Conservation (phyloP, 2,329 filamentous ascomycete species). For the Neophaeococcomyces aloes region DNA sequence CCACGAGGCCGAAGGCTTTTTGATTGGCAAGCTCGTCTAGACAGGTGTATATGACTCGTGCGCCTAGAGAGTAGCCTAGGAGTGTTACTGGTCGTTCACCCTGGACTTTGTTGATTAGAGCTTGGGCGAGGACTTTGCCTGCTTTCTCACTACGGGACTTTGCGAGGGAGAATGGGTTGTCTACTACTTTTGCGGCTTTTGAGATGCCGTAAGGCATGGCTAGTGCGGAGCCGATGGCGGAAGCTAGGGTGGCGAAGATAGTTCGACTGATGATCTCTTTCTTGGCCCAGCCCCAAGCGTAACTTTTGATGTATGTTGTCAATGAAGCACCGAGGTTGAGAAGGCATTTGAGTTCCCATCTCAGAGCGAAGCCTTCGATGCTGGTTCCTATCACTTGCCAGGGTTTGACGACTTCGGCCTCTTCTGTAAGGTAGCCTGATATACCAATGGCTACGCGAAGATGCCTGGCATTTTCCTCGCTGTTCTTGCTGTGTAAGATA, state of each 20-base stretch:
- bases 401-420: constrained; percentile 53
- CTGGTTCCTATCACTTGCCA: constrained; percentile 60
- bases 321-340: constrained; percentile 60
- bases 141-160: constrained; percentile 61
- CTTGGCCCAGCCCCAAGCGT: constrained; percentile 60
- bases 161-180: constrained; percentile 63
- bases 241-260: too few relatives aligned
- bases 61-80: constrained; percentile 62
- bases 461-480: constrained; percentile 6
- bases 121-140: constrained; percentile 59
- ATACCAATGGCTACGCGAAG: constrained; percentile 65
- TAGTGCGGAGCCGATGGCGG: constrained; percentile 58
- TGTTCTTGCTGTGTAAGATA: neutral
- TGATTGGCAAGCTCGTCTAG: constrained; percentile 60
- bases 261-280: too few relatives aligned
- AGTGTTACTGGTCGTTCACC: constrained; percentile 63
- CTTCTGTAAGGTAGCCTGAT: constrained; percentile 59
- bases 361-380: constrained; percentile 58
- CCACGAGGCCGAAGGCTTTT: constrained; percentile 63
- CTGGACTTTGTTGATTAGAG: constrained; percentile 61
- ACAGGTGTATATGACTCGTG: constrained; percentile 63
- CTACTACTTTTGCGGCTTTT: constrained; percentile 50
- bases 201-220: constrained; percentile 56
- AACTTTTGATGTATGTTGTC: constrained; percentile 58
- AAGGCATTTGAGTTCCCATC: constrained; percentile 63